Evolutionary conservation across 805 yeast genomes (phyloP), one percentile per base, ranked within the genome.

Genomic region (Sungouiella thailandica): DNA sequence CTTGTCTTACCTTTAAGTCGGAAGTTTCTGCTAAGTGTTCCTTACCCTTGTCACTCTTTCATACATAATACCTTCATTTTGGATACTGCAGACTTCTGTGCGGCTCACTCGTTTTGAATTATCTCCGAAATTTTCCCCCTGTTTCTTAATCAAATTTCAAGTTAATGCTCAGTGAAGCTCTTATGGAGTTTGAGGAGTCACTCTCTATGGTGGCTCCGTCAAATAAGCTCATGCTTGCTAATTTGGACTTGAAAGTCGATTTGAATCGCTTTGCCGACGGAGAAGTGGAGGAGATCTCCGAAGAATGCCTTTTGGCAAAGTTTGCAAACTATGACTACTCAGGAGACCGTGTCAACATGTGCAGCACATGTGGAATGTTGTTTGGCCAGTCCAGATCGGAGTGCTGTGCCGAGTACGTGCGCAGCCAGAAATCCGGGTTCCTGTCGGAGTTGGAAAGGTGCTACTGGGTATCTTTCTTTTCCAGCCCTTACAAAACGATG

Each of bases 391-490:
- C 34, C 11, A 13, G 14, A 5, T 17, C 38, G 5, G 11, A 26
- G 8, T 44, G 50, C 26, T 44, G 49, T 17, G 9, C 17, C 8
- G 23, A 33, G 5, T 36, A 22, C 24, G 31, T 38, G 4, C 34
- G 30, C 11, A 17, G 23, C 8, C 35, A 31, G n/a, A 20, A 35
- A 2, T 29, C 27, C 17, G 45, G 46, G 4, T 28, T 36, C n/a
- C 13, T 29, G 12, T 39, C 49, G 4, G 28, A 26, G 23, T 24
- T 40, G 11, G 75, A 71, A 32, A 44, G 52, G 14, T 55, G 62
- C 4, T 72, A 55, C 44, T 72, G 76, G 76, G 45, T 61, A 36
- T 55, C 67, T 28, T 68, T 72, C 36, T 49, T 72, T 24, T 61
- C 58, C 31, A 59, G 63, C 41, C 73, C 72, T 1, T 57, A 67